phyloP scores from a whole-genome alignment of 164 flowering plant genomes.

The Sedum album region DNA sequence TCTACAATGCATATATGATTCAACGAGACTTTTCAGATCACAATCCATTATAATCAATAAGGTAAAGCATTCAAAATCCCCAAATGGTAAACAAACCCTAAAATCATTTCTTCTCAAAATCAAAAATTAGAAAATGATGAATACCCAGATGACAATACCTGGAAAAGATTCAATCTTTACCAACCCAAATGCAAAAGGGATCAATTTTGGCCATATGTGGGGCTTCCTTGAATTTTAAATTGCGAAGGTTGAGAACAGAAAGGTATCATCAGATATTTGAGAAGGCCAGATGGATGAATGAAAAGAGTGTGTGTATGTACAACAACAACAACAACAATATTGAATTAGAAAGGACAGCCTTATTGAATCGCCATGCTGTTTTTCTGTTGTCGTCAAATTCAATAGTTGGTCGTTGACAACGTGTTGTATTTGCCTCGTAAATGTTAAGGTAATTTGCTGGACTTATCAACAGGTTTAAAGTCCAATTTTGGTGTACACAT shows the following conservation, averaged over 20 bases:
- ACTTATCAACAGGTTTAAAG: background rate
- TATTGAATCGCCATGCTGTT: background rate
- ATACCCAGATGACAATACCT: constrained; percentile 4
- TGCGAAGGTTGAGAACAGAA: background rate
- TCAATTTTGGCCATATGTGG: background rate
- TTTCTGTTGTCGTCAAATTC: background rate
- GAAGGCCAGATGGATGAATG: background rate
- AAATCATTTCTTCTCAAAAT: background rate
- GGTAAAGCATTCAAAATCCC: background rate
- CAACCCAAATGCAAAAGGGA: background rate
- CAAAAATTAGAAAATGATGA: background rate
- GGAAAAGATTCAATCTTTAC: background rate
- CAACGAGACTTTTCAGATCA: background rate
- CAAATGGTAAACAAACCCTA: background rate
- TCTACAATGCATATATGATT: background rate
- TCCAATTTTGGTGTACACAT: background rate
- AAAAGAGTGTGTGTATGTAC: background rate
- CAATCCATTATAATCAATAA: background rate
- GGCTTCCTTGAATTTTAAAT: background rate
- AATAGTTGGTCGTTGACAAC: background rate
- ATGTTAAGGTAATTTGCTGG: background rate
- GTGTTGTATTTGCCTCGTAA: background rate
- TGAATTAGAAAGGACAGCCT: background rate
- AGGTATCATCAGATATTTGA: background rate
- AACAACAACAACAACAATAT: background rate